These are phyloP conservation scores for Proliferodiscus dingleyae DNA, from an alignment of 2,329 filamentous ascomycete genomes.

Conservation along the genomic window DNA sequence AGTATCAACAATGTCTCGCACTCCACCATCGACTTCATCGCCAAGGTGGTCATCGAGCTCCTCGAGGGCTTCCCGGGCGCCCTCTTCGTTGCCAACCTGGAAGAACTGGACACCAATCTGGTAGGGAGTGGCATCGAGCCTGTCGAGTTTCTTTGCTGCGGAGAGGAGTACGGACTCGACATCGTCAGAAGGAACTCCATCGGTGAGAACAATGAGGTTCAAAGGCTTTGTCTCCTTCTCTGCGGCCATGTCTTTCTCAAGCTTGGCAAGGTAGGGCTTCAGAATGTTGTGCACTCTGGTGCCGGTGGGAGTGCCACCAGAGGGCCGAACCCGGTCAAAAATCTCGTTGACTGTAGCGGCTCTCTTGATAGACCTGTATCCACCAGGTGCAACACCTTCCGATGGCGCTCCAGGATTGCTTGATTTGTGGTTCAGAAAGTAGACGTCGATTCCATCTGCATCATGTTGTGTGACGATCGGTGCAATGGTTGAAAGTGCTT, in stretches of 20 bases:
- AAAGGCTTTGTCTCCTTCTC: slow-evolving; percentile 61
- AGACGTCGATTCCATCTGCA: slow-evolving; percentile 80
- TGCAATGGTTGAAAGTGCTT: slow-evolving; percentile 67
- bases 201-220: slow-evolving; percentile 91
- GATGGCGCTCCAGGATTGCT: slow-evolving; percentile 31
- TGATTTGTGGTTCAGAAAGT: slow-evolving; percentile 73
- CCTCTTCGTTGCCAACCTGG: slow-evolving; percentile 73
- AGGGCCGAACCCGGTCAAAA: slow-evolving; percentile 63
- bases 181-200: slow-evolving; percentile 78
- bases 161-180: slow-evolving; percentile 64
- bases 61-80: slow-evolving; percentile 60
- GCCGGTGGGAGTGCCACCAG: slow-evolving; percentile 70
- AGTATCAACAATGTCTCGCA: slow-evolving; percentile 90
- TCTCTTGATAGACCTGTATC: slow-evolving; percentile 61
- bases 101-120: slow-evolving; percentile 96
- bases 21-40: slow-evolving; percentile 45
- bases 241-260: slow-evolving; percentile 37
- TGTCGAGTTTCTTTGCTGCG: slow-evolving; percentile 66
- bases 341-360: slow-evolving; percentile 57
- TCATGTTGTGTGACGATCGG: slow-evolving; percentile 80
- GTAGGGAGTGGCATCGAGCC: slow-evolving; percentile 63
- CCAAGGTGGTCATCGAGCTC: slow-evolving; percentile 71
- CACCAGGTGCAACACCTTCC: slow-evolving; percentile 39
- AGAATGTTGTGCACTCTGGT: slow-evolving; percentile 66
- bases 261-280: slow-evolving; percentile 60